Base-by-base conservation (phyloP, 1,284 basidiomycete genomes). In the Cutaneotrichosporon cavernicola region DNA sequence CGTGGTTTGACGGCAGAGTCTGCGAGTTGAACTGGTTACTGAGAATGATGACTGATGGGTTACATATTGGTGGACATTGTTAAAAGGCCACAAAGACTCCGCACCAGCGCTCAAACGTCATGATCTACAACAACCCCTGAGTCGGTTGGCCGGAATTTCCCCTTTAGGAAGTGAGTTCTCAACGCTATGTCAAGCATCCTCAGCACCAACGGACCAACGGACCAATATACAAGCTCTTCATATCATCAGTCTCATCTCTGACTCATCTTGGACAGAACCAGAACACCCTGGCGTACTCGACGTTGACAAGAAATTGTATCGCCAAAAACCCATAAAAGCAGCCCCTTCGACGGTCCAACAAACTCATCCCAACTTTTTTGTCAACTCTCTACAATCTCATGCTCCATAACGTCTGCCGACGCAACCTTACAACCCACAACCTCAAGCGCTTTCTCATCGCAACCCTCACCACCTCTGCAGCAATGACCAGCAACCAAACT, bases 151-250 rank as follows among this genome's bases (percentile, higher is more conserved):
- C 18, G 16, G 34, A 60, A 65, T 65, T 65, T n/a, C 64, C 64
- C 9, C 53, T 52, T 65, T 57, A 61, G 64, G 64, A 52, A 40
- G 22, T 4, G 8, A 9, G 53, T 65, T 62, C 64, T 40, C 64
- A 36, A 11, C 26, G 46, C 26, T 52, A 16, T 21, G 43, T 65
- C 60, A 65, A 22, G 8, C n/a, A 1, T 47, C 16, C 16, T 47
- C 56, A 21, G 22, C n/a, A 30, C n/a, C 55, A 5, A 43, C 21
- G 22, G 18, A 36, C 2, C 11, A 9, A 36, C 1, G 34, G 34
- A 36, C 2, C 34, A 3, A 1, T 36, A 3, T 1, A 3, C 34
- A 36, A 36, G 16, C n/a, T 26, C 22, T 13, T 14, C 32, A 36
- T n/a, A 9, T 26, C 59, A 31, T 21, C 32, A 26, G 31, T 60